Base-by-base conservation (phyloP, 1,284 basidiomycete genomes). In the Cutaneotrichosporon spelunceum region DNA sequence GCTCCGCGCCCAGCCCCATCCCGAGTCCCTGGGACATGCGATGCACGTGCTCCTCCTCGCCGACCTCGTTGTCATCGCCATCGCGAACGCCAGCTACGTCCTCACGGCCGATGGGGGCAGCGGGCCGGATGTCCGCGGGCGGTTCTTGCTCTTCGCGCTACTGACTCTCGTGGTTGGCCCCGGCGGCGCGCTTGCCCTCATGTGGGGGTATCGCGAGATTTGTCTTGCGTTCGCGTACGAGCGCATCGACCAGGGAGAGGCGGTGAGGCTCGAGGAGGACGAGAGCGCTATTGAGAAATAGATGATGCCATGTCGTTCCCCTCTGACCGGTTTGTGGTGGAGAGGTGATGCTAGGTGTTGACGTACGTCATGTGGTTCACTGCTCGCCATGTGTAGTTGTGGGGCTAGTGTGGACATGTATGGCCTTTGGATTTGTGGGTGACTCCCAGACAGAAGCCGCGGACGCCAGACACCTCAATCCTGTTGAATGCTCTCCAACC, bases 191-290 rank as follows among this genome's bases (percentile, higher is more conserved):
- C 27, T 50, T 7, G 27, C 26, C 7, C 48, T 50, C 26, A 50
- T 50, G 48, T 50, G 48, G 48, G 48, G 48, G 27, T 50, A 50
- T 23, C 11, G 48, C 13, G 48, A 50, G 48, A n/a, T 50, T 4
- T 50, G 48, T 11, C 27, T 50, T 26, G 19, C 48, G 16, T 50
- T 50, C 19, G 48, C 48, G 8, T 50, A 50, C 21, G 48, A 50
- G 27, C 48, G 48, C 19, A 50, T 50, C 27, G 27, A 14, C 4
- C 26, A 50, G 26, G 48, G 48, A 19, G 48, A 50, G 19, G 27
- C 13, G 13, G 48, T 27, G 48, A 11, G 48, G 48, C 14, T 50
- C 19, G 48, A 50, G 48, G 48, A 50, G 48, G 26, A 50, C 26
- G 27, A 30, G 48, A 29, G 27, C 9, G 48, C 24, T 13, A 50